A percentile compares a stretch with the other conserved stretches of the same genome.
phyloP scores from a whole-genome alignment of 768 basidiomycete genomes.

The Trametes coccinea region DNA sequence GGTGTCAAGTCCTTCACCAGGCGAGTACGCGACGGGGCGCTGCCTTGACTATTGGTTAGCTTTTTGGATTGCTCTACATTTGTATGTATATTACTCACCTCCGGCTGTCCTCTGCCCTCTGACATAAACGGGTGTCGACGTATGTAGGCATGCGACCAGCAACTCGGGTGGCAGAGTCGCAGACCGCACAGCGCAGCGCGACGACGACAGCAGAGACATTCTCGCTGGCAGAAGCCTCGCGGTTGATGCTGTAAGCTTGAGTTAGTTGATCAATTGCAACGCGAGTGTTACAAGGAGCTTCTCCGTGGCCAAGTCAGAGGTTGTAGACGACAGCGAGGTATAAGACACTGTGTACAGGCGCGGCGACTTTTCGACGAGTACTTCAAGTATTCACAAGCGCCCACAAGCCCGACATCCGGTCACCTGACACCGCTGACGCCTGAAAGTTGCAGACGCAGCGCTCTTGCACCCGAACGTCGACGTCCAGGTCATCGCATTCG shows the following conservation, averaged over 20 bases:
- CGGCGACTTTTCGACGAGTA: too few species aligned
- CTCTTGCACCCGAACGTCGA: neutral
- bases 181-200: constrained; percentile 11
- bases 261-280: too few species aligned
- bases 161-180: constrained; percentile 20
- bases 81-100: neutral
- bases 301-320: too few species aligned
- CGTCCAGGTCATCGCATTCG: constrained; percentile 1
- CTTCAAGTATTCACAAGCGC: neutral
- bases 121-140: constrained; percentile 1
- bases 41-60: neutral
- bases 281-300: too few species aligned
- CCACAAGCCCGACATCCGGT: neutral
- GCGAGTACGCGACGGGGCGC: constrained; percentile 25
- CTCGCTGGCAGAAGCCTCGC: too few species aligned
- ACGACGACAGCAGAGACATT: constrained; percentile 22
- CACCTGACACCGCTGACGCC: neutral
- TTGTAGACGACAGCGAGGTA: too few species aligned
- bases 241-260: too few species aligned
- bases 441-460: neutral
- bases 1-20: constrained; percentile 27
- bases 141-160: constrained; percentile 21
- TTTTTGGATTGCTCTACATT: too few species aligned
- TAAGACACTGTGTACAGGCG: too few species aligned
- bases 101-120: neutral